A percentile compares a stretch with the other conserved stretches of the same genome.
Evolutionary conservation across 2,329 filamentous ascomycete genomes (phyloP).

Genomic region (Fusarium veterinarium): DNA sequence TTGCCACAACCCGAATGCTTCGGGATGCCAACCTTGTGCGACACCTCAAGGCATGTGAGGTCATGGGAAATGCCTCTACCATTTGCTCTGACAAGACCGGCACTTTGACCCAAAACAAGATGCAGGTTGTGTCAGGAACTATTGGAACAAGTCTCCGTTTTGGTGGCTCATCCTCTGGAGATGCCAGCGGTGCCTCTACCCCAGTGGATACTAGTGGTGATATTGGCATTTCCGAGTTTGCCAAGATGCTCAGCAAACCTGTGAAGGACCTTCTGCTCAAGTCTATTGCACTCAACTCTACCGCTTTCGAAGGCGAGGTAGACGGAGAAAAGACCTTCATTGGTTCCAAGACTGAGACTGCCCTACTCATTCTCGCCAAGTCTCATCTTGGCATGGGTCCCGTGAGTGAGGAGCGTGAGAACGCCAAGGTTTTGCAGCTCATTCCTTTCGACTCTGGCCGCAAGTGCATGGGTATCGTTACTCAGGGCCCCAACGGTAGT

Average conservation of each 20-base stretch:
- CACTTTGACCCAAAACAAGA: slow-evolving; percentile 75
- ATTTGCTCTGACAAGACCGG: slow-evolving; percentile 78
- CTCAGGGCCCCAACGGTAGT: slow-evolving; percentile 61
- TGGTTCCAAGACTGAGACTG: slow-evolving; percentile 82
- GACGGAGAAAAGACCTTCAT: slow-evolving; percentile 75
- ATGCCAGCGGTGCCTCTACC: slow-evolving; percentile 42
- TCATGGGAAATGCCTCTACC: slow-evolving; percentile 82
- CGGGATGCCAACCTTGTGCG: slow-evolving; percentile 82
- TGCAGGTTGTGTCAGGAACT: slow-evolving; percentile 73
- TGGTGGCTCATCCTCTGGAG: slow-evolving; percentile 53
- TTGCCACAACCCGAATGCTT: slow-evolving; percentile 81
- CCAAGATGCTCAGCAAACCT: slow-evolving; percentile 56
- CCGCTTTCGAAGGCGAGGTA: slow-evolving; percentile 80
- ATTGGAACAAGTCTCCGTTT: slow-evolving; percentile 68
- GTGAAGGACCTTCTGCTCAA: slow-evolving; percentile 67
- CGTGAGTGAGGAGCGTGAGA: slow-evolving; percentile 72
- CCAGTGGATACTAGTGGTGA: slow-evolving; percentile 50
- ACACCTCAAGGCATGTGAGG: slow-evolving; percentile 81
- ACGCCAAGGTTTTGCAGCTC: slow-evolving; percentile 69
- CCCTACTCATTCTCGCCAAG: slow-evolving; percentile 75
- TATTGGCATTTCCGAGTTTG: slow-evolving; percentile 59
- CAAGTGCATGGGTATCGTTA: slow-evolving; percentile 76
- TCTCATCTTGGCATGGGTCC: slow-evolving; percentile 75
- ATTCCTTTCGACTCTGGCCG: slow-evolving; percentile 81
- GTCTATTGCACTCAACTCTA: slow-evolving; percentile 75